Evolutionary conservation across 257 asterid genomes (phyloP), one percentile per base, ranked within the genome.

Genomic region (Coffea eugenioides): DNA sequence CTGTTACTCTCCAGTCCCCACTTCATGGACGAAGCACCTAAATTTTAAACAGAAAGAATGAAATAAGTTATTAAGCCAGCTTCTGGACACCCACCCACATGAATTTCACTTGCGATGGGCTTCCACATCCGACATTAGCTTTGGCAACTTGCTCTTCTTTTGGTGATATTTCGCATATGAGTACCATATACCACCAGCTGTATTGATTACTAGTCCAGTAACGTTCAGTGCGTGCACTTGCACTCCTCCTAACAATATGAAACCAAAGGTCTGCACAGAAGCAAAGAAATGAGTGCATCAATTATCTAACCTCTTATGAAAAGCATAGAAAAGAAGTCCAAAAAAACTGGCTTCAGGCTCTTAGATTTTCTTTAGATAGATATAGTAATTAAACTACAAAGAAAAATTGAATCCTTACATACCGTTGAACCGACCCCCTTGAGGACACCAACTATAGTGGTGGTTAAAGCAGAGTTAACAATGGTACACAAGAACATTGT

Each of bases 401-500:
- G 49, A 52, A 41, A 20, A 16, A 21, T 16, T 18, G 5, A 31
- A 62, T 21, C 21, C 46, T 73, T 0, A 84, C 94, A 0, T 91
- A 95, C 99, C 73, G 97, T 96, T 78, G 99, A 94, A 71, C 96
- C 97, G 13, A 94, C 99, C 71, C 99, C 99, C 82, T 96, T 96
- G 88, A 96, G 97, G 76, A 96, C 99, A 16, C 99, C 99, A 62
- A 96, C 99, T 54, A 96, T 96, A 73, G 99, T 96, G 3, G 99
- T 96, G 11, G 99, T 96, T 81, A 96, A 88, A 72, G 99, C 99
- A 8, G 99, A 96, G 90, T 96, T 96, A 80, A 96, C 97, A 8
- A 96, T 90, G 62, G 99, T 96, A 67, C 99, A 96, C 87, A 92
- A 85, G 88, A 96, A 96, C 99, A 96, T 96, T n/a, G 98, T 96